These are phyloP conservation scores for Phaeophleospora eucalypticola DNA, from an alignment of 2,329 filamentous ascomycete genomes.

Conservation along the genomic window DNA sequence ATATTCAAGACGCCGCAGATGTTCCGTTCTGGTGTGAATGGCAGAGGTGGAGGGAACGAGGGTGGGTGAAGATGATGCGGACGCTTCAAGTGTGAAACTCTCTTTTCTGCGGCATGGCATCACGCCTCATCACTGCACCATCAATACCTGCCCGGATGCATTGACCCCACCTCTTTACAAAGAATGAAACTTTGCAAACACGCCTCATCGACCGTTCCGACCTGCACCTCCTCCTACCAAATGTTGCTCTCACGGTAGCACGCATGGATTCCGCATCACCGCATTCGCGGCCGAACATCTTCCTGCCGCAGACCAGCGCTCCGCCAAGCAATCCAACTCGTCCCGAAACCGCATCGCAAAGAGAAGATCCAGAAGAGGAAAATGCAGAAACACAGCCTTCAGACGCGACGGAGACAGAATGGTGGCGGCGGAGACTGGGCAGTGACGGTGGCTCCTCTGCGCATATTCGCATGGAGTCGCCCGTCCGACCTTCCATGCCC, in stretches of 20 bases:
- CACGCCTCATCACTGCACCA: not conserved
- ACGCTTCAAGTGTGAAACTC: not conserved
- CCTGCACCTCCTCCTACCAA: no score
- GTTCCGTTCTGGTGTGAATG: not conserved
- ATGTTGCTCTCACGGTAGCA: not conserved
- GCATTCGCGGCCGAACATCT: not conserved
- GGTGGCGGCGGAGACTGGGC: not conserved
- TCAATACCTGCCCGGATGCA: no score
- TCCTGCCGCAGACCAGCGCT: not conserved
- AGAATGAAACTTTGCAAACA: not conserved
- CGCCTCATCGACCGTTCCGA: no score
- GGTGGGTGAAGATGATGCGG: no score
- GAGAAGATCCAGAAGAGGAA: slow-evolving; percentile 3
- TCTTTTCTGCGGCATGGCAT: no score
- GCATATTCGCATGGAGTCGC: slow-evolving; percentile 29
- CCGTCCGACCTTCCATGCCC: slow-evolving; percentile 25
- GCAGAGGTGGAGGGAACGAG: no score
- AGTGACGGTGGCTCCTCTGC: slow-evolving; percentile 14
- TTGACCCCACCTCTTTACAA: no score
- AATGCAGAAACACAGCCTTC: not conserved
- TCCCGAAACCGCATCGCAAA: not conserved
- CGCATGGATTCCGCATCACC: not conserved
- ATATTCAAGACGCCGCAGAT: not conserved
- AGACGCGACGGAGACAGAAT: not conserved
- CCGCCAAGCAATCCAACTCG: not conserved